Base-by-base conservation (phyloP, 2,329 filamentous ascomycete species). In the Fusarium falciforme region DNA sequence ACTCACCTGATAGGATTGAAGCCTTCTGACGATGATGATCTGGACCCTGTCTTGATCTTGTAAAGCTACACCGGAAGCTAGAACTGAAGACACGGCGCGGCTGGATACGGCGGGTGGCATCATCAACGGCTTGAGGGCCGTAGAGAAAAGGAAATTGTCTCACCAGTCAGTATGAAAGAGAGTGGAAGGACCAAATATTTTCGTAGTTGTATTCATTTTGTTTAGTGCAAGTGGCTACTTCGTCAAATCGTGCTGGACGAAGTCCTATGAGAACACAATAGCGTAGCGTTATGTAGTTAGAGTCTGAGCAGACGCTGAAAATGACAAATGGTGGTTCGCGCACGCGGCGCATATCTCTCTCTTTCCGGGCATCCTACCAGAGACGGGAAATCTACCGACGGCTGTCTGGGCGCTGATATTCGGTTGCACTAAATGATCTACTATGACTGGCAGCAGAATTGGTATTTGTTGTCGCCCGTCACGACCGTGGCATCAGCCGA, bases 401-500 rank as follows among this genome's bases (percentile, higher is more conserved):
- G 65, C 62, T 6, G n/a, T 14, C 65, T 52, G 58, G 8, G 60
- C 47, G 0, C 27, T 65, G 6, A 47, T 33, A 2, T 66, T 17
- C 38, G 58, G 8, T 54, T 72, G 9, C 40, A 72, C 5, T 42
- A 64, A 27, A 62, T 61, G 66, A 33, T 61, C 1, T 67, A 64
- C 38, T 47, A 66, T 17, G 58, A 72, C 10, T 61, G 60, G 36
- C 22, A 63, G 2, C 6, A 49, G 0, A 31, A 61, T 7, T 72
- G 55, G 5, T 25, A 64, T 7, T 25, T 60, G 2, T 16, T 27
- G 1, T 20, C 36, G 2, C 17, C 25, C 6, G 55, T 67, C 4
- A 59, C 49, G 2, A 55, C 63, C 1, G 12, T 64, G 1, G 36
- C 55, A 4, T 27, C 47, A 17, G 42, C 17, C 5, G 27, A 67